Evolutionary conservation across 306 rosid genomes (phyloP), one percentile per base, ranked within the genome.

Genomic region (Vigna hirtella): DNA sequence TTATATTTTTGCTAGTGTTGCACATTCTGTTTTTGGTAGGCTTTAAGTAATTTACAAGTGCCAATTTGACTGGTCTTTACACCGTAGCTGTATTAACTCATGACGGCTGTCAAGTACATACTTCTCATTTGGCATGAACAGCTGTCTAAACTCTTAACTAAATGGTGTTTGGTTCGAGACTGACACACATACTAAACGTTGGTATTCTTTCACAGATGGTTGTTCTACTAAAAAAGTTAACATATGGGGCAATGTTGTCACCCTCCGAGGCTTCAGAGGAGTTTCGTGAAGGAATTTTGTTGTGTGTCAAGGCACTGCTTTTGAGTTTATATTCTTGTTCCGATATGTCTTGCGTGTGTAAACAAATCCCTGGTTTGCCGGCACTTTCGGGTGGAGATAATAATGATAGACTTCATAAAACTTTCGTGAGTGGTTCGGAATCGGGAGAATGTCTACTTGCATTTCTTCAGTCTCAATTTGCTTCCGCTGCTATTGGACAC

Each of bases 241-340:
- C 98, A 12, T 86, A 84, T 26, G 98, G 97, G 75, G 98, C 98
- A 52, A 71, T 95, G 84, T 86, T 95, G 68, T 85, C 97, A 73
- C 97, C 98, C 22, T 82, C 86, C 2, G 96, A 95, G 70, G 98
- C 98, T 51, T 95, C 98, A 50, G 98, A 95, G 86, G 98, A 95
- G 90, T 91, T 95, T 55, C 98, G 98, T 61, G 98, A 85, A 89
- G 98, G 98, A 86, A 83, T 91, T 83, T 56, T 95, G 20, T 85
- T 87, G 86, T 95, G 98, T 84, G 86, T 88, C 73, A 89, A 76
- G 91, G 91, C 87, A 32, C 76, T 95, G 55, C 88, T 95, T 81
- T 73, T 80, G 79, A 86, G 78, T 84, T 86, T 95, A 83, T 5
- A 71, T 77, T 85, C 96, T 38, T 92, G 98, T 86, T 88, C 87